A percentile compares a stretch with the other conserved stretches of the same genome.
These are phyloP conservation scores for Tulasnella sp. DNA, from an alignment of 768 basidiomycete species.

Conservation along the genomic window DNA sequence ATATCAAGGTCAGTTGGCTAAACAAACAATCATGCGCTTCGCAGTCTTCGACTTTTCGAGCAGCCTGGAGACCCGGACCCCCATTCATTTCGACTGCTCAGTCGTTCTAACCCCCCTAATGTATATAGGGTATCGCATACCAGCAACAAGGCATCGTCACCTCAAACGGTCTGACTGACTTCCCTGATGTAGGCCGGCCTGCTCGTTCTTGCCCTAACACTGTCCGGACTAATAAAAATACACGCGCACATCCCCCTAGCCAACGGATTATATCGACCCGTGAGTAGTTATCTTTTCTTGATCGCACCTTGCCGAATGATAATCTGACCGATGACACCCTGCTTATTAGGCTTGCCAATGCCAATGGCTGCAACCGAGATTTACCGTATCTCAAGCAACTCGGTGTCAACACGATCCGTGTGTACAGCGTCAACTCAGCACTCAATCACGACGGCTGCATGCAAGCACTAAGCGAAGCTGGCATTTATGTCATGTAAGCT, in stretches of 20 bases:
- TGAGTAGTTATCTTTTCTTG: background rate
- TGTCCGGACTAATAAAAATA: background rate
- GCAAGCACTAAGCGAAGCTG: conserved; percentile 65
- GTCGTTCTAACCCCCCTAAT: background rate
- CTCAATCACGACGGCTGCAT: conserved; percentile 87
- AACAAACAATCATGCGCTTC: background rate
- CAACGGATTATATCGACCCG: conserved; percentile 75
- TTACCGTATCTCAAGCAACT: conserved; percentile 71
- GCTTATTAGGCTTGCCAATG: conserved; percentile 48
- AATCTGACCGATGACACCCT: background rate
- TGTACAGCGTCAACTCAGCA: conserved; percentile 79
- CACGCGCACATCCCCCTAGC: conserved; percentile 41
- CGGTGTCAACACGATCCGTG: conserved; percentile 74
- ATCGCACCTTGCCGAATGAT: background rate
- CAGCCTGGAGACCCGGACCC: background rate
- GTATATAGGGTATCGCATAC: conserved; percentile 61
- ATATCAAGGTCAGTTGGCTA: conserved; percentile 53
- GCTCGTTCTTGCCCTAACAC: conserved; percentile 22
- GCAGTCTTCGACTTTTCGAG: background rate
- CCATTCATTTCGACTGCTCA: background rate
- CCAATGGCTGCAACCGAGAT: conserved; percentile 68
- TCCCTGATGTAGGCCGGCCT: conserved; percentile 43
- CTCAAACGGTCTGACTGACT: conserved; percentile 42
- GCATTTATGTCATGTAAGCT: conserved; percentile 84
- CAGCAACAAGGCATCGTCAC: conserved; percentile 63